Percentiles rank a stretch among this genome's conserved stretches.
Conservation (phyloP, 306 rosid species). For the Biancaea sappan region DNA sequence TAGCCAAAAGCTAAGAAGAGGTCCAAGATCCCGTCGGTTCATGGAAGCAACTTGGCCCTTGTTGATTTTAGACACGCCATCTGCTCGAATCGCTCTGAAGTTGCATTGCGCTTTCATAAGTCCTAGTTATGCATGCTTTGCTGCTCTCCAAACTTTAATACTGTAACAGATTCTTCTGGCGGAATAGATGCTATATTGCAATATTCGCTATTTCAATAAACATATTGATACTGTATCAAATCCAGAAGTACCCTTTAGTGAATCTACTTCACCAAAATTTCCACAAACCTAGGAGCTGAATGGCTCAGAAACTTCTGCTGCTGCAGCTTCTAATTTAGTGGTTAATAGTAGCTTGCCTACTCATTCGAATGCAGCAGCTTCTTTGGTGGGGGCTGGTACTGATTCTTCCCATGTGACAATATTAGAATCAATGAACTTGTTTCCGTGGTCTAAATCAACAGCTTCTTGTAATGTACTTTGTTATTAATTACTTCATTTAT, state of each 20-base stretch:
- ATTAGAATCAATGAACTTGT: constrained; percentile 32
- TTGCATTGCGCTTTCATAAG: too few relatives aligned
- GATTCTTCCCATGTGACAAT: constrained; percentile 34
- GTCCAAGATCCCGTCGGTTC: too few relatives aligned
- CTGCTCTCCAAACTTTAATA: too few relatives aligned
- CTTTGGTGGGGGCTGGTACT: background rate
- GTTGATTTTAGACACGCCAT: too few relatives aligned
- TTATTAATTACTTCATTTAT: constrained; percentile 7
- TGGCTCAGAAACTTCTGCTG: constrained; percentile 9
- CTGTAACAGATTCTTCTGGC: too few relatives aligned
- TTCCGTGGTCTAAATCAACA: constrained; percentile 6
- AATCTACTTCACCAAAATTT: constrained; percentile 4
- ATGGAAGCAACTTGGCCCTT: too few relatives aligned
- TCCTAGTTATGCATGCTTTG: too few relatives aligned
- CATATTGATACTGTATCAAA: constrained; percentile 16
- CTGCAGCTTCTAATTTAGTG: constrained; percentile 22
- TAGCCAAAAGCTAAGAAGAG: too few relatives aligned
- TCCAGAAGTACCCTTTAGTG: constrained; percentile 25
- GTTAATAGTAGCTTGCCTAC: constrained; percentile 34
- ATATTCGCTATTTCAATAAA: too few relatives aligned
- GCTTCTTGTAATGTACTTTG: background rate
- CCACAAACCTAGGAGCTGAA: constrained; percentile 32
- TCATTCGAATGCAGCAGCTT: constrained; percentile 36
- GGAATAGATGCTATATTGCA: too few relatives aligned
- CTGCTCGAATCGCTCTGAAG: too few relatives aligned